Evolutionary conservation across 129 eudicot genomes (phyloP), one percentile per base, ranked within the genome.

Genomic region (Tagetes erecta): DNA sequence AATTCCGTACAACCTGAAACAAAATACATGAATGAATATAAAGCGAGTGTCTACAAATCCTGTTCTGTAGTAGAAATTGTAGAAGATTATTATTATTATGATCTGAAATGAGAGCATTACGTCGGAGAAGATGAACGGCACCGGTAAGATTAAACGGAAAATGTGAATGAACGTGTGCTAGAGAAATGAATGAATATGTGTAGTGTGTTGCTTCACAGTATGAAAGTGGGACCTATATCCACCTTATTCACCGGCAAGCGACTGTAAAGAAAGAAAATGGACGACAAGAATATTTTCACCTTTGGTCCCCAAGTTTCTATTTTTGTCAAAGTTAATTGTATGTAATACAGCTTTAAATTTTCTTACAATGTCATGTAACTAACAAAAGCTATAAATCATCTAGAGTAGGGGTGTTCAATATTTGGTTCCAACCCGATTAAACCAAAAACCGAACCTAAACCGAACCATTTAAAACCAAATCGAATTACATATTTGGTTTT

Each of bases 21-120:
- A 71, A 41, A 53, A 31, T 27, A 31, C 35, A 49, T 47, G 27
- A 58, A 42, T 39, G 68, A 42, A 71, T n/a, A 69, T 8, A 0
- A 27, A 42, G 46, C 4, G 41, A 20, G 27, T 20, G 27, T 20
- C 27, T 20, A 20, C 27, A 55, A 57, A 40, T 11, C 71, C 14
- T 42, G 3, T 0, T 45, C 49, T 41, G n/a, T 20, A 52, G 72
- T 33, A n/a, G 39, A 45, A 31, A 46, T 27, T 10, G 39, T 1
- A 40, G 8, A 30, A 27, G 6, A 30, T 12, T 31, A 33, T 8
- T 55, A 55, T 2, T 57, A 4, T 52, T 8, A 31, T 41, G n/a
- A 31, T 41, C 76, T 56, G 8, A 56, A 27, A 58, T 68, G 67
- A 41, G 13, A 39, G 40, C 50, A 1, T 20, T 63, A 46, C 71